A percentile compares a stretch with the other conserved stretches of the same genome.
Conservation (phyloP, 1,139 yeast species). For the Kodamaea fungicola region DNA sequence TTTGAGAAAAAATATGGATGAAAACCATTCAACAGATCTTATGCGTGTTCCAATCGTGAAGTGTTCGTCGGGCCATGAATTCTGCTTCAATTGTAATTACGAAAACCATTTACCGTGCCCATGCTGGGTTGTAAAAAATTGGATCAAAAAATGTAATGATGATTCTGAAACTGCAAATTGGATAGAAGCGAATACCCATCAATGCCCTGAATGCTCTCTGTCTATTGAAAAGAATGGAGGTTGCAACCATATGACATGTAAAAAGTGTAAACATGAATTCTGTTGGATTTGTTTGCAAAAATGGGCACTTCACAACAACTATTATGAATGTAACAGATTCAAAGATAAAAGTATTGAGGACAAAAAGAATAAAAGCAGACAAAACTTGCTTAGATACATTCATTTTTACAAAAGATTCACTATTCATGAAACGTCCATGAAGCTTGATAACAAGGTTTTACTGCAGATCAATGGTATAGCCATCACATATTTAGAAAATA, state of each 20-base stretch:
- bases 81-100: constrained; percentile 74
- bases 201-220: constrained; percentile 67
- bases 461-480: constrained; percentile 62
- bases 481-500: constrained; percentile 53
- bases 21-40: constrained; percentile 11
- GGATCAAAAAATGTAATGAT: constrained; percentile 81
- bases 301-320: constrained; percentile 71
- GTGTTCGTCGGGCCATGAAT: constrained; percentile 66
- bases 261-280: constrained; percentile 72
- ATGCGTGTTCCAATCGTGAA: constrained; percentile 40
- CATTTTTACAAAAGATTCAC: constrained; percentile 76
- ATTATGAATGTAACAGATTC: constrained; percentile 66
- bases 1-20: constrained; percentile 9
- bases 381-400: constrained; percentile 61
- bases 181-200: constrained; percentile 85
- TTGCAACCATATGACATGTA: constrained; percentile 93
- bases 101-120: constrained; percentile 86
- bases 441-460: constrained; percentile 66
- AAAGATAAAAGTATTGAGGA: constrained; percentile 28
- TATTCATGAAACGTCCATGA: constrained; percentile 75
- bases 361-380: constrained; percentile 31
- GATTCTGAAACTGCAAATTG: constrained; percentile 89
- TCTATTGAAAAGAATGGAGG: constrained; percentile 84
- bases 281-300: constrained; percentile 90
- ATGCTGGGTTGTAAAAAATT: constrained; percentile 62